These are phyloP conservation scores for Pythium scleroteichum DNA, from an alignment of 352 stramenopile genomes.

Conservation along the genomic window DNA sequence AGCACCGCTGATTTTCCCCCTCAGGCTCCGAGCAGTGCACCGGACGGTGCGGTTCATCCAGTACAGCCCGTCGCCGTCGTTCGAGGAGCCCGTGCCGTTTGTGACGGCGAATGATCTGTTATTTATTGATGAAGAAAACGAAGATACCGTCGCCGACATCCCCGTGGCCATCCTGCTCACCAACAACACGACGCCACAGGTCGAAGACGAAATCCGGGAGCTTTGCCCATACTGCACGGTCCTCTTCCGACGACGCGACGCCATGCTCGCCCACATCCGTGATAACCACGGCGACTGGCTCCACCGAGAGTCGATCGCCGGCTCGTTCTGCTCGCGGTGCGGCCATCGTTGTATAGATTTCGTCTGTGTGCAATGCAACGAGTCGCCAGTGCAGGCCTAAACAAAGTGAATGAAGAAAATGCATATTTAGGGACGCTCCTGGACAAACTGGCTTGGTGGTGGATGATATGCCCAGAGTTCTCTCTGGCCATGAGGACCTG, in stretches of 20 bases:
- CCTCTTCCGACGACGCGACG: slow-evolving; percentile 20
- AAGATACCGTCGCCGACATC: slow-evolving; percentile 19
- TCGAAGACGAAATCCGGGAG: slow-evolving; percentile 22
- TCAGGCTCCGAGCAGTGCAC: slow-evolving; percentile 33
- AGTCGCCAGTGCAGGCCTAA: not conserved
- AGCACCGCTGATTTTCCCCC: slow-evolving; percentile 30
- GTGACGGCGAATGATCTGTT: slow-evolving; percentile 27
- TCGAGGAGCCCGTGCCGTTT: slow-evolving; percentile 29
- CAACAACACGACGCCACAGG: not conserved
- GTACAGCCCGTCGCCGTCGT: slow-evolving; percentile 10
- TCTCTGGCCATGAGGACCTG: not conserved
- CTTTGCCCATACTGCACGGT: slow-evolving; percentile 28
- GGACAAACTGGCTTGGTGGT: too few species aligned
- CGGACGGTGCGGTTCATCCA: slow-evolving; percentile 21
- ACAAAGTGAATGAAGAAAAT: not conserved
- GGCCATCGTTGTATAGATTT: slow-evolving; percentile 14
- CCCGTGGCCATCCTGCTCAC: slow-evolving; percentile 26
- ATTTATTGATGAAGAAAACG: slow-evolving; percentile 30
- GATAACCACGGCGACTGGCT: slow-evolving; percentile 30
- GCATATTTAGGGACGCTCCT: too few species aligned
- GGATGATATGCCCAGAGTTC: too few species aligned
- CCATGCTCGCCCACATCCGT: slow-evolving; percentile 28
- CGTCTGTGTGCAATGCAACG: slow-evolving; percentile 17
- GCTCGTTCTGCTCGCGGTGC: slow-evolving; percentile 25
- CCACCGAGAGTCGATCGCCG: slow-evolving; percentile 26